Base-by-base conservation (phyloP, 129 eudicot species). In the Flaveria bidentis region DNA sequence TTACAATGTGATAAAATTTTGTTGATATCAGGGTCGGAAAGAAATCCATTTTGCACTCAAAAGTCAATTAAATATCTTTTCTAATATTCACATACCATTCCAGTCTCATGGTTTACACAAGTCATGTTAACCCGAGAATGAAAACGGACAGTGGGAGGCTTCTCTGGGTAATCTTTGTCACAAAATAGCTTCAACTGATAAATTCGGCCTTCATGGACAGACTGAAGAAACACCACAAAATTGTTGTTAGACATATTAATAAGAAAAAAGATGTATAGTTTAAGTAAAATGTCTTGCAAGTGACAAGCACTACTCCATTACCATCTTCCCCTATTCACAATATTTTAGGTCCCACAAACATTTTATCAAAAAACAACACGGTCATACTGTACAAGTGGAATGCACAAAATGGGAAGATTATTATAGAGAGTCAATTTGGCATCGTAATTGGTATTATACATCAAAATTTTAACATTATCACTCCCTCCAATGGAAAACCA, bases 131-230 rank as follows among this genome's bases (percentile, higher is more conserved):
- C 23, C 12, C 97, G 87, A 42, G 97, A 86, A 78, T 91, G 96
- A 71, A 89, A 91, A 50, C 92, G 97, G 15, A 92, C 97, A 84
- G 75, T 84, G 17, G 97, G 97, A 62, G 96, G 88, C 88, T 92
- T 92, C 89, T 92, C 97, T 0, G 97, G 97, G 67, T 92, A 92
- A 84, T 92, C 97, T 82, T 92, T 92, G 91, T 92, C 97, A 73
- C 97, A 92, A 69, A 92, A 92, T 13, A 92, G 84, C 91, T 92
- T 92, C 88, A 92, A 82, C 67, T 85, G 90, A 85, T 91, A 91
- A n/a, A 91, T 91, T n/a, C 97, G 96, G 25, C 97, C 97, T 85
- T 92, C 97, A 67, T 92, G 97, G 33, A 92, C 96, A 63, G 91
- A 85, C 97, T 92, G 92, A 62, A 84, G 50, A 62, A 85, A 82